Evolutionary conservation across 2,329 filamentous ascomycete species (phyloP).

Genomic region (Arthrobotrys iridis): DNA sequence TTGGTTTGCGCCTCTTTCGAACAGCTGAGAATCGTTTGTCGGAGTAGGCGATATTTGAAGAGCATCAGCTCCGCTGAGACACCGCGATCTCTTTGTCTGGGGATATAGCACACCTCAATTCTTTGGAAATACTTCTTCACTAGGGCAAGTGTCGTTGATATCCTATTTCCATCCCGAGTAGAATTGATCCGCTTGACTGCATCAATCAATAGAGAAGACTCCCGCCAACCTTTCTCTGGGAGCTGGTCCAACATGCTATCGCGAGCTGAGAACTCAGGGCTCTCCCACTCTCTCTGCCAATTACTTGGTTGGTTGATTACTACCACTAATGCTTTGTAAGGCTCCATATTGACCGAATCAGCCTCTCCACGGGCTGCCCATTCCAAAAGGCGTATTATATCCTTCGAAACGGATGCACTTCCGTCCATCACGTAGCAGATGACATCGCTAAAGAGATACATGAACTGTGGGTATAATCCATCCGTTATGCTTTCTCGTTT

Average conservation of each 20-base stretch:
- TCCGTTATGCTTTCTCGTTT: background rate
- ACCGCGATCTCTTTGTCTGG: background rate
- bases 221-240: background rate
- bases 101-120: constrained; percentile 1
- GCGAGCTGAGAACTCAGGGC: background rate
- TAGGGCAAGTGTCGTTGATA: background rate
- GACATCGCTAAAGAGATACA: constrained; percentile 33
- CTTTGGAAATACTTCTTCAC: constrained; percentile 6
- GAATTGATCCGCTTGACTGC: background rate
- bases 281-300: background rate
- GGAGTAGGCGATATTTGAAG: background rate
- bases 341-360: background rate
- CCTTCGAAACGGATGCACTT: background rate
- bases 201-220: background rate
- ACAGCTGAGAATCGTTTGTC: background rate
- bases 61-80: background rate
- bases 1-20: background rate
- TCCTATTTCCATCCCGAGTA: background rate
- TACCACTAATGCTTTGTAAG: background rate
- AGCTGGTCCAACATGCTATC: background rate
- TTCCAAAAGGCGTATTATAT: background rate
- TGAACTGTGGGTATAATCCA: constrained; percentile 18
- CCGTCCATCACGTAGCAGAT: constrained; percentile 16
- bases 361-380: background rate
- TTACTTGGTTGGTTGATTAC: background rate